Base-by-base conservation (phyloP, 208 protist genomes). In the Acanthamoeba lenticulata region DNA sequence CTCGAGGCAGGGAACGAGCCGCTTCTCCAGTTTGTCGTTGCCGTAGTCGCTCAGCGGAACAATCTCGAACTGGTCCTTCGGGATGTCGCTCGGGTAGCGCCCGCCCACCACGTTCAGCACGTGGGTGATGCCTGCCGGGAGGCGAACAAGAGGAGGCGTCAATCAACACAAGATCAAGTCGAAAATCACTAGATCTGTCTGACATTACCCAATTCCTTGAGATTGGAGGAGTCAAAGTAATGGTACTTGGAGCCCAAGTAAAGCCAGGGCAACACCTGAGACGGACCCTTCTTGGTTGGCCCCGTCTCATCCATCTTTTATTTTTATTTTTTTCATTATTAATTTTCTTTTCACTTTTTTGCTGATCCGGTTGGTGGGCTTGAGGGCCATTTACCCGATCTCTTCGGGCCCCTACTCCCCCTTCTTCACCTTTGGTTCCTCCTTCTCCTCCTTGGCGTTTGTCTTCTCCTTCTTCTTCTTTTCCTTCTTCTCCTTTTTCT, bases 191-290 rank as follows among this genome's bases (percentile, higher is more conserved):
- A 34, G 36, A 74, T 34, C 32, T 11, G 29, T 36, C 29, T 55
- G 47, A 55, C 0, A 24, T 7, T 42, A 74, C 65, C 65, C n/a
- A 74, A 5, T 32, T 11, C 15, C 24, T 34, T 42, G 36, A 74
- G 65, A 32, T 34, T 42, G 65, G 4, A 5, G 65, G 27, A 24
- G 79, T 88, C 47, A 15, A 88, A 60, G 79, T 88, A 88, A 29
- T 91, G 85, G 34, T 91, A 91, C 60, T 91, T 62, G 85, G 52
- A 45, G 21, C 85, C 85, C 34, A 91, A 36, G 40, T 72, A 91
- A 29, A 91, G 85, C 85, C 85, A 91, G 7, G 55, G n/a, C 45
- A 91, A 36, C 9, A 91, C 34, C 60, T 91, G 27, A n/a, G 52
- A 72, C 27, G 85, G 85, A 34, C n/a, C 65, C 65, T 55, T 55